Base-by-base conservation (phyloP, 1,284 basidiomycete genomes). In the Malassezia sympodialis region DNA sequence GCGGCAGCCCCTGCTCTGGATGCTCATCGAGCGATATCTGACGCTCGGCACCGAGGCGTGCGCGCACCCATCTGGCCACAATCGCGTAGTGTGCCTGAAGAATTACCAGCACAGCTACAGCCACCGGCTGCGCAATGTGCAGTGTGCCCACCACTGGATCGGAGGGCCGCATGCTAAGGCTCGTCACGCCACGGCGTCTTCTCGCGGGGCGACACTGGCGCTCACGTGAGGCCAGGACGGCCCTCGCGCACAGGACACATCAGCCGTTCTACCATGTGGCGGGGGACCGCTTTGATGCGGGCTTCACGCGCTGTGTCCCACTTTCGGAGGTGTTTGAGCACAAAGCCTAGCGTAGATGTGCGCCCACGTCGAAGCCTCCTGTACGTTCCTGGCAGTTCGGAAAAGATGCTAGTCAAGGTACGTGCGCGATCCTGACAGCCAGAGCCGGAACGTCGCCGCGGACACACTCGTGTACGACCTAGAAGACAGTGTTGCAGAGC, bases 391-490 rank as follows among this genome's bases (percentile, higher is more conserved):
- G 70, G 70, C 8, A 65, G 59, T 19, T 65, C 62, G 14, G 68
- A 73, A 37, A 68, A 67, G 39, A 72, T 72, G 69, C 67, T 73
- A 47, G 63, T 65, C 31, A 69, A 68, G 35, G 62, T 62, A 17
- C 43, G 48, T 30, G 21, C n/a, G 31, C 30, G 24, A 23, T 26
- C 35, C 11, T 34, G 28, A 14, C 43, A 3, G 37, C 6, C 37
- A 59, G 61, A 58, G 54, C 26, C 64, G 58, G 4, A 32, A 54
- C 14, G 51, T 59, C 17, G 24, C 44, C 2, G 59, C 67, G 11
- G 72, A 73, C 30, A 66, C 63, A 28, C 60, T 73, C 48, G 67
- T 73, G 30, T 72, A 62, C 31, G 72, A 73, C 39, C 61, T 73
- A 8, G 72, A 73, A 49, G 68, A 73, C 40, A 66, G 66, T 31